Evolutionary conservation across 1,139 yeast species (phyloP), one percentile per base, ranked within the genome.

Genomic region (Hyphopichia fennica): DNA sequence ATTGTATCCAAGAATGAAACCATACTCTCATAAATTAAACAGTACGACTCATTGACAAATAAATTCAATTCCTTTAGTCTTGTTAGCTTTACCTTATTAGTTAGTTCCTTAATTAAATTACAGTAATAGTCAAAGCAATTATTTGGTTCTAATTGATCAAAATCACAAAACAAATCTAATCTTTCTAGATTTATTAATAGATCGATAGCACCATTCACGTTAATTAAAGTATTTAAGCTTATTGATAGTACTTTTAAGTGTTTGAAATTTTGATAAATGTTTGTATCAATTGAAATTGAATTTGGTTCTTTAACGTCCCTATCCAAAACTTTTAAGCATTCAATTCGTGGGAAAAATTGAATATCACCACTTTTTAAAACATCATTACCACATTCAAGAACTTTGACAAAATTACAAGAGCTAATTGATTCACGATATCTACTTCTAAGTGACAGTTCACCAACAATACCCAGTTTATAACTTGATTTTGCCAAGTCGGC

Each of bases 311-410:
- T 25, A n/a, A 25, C 13, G 7, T 4, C 28, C 16, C 44, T 37
- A 40, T 59, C 62, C 15, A 67, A 46, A 5, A 66, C 46, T 43
- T 60, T 62, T 30, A 67, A 47, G 17, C 42, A 41, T 16, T 39
- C 41, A 7, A 64, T 22, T 16, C 49, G 48, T 17, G 58, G 54
- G 41, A 65, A 66, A 4, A 48, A 28, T 11, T 33, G 35, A 13
- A 60, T 40, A 22, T 51, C 57, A 4, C 49, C 45, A 13, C 50
- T 50, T 14, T 41, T 45, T 6, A 65, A 39, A 5, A 49, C 38
- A 1, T 48, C 47, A 34, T 57, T 62, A 36, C 56, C 61, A 46
- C 67, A 56, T 45, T 66, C 72, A 17, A 67, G 48, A 39, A 55
- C 54, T 0, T 50, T 48, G 6, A 62, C 54, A 41, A 47, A 63